Base-by-base conservation (phyloP, 1,284 basidiomycete genomes). In the Cutaneotrichosporon dermatis region DNA sequence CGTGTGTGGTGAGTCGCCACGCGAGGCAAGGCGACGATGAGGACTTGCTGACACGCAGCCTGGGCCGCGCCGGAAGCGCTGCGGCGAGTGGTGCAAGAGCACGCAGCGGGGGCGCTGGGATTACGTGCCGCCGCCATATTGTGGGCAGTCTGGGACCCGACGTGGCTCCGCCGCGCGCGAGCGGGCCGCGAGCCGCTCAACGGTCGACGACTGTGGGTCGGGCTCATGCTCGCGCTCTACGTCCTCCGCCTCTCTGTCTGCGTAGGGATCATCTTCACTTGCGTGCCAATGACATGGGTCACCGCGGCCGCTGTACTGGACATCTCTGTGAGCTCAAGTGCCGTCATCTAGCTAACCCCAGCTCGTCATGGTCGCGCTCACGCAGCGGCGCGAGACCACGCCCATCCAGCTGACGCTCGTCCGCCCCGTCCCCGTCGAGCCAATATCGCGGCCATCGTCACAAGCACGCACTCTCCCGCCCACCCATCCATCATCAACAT, bases 61-160 rank as follows among this genome's bases (percentile, higher is more conserved):
- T 51, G 57, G 46, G 13, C 36, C 10, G 39, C 33, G n/a, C 54
- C 53, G 4, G 53, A 46, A 3, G 3, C 3, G 9, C 44, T 55
- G 11, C 9, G 25, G n/a, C 15, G 43, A 3, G 35, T 34, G 12
- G 33, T 12, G 3, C 25, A 42, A 9, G 13, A 45, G 15, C 34
- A 51, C 10, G 10, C 58, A 41, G 2, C 16, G n/a, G 48, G 9
- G 3, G 41, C 48, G 6, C 39, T 65, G 1, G 50, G 36, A 1
- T 49, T 66, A n/a, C 59, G 68, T 12, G 36, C 35, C 5, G 6
- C 63, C 2, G 72, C 73, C 6, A 65, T 75, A 9, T 39, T 69
- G 2, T 75, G 73, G 73, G 67, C 70, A 2, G 66, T 66, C 1
- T 76, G 75, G 75, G 72, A 76, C 58, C 75, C 75, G 6, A 68